Base-by-base conservation (phyloP, 306 rosid genomes). In the Adenanthera pavonina region DNA sequence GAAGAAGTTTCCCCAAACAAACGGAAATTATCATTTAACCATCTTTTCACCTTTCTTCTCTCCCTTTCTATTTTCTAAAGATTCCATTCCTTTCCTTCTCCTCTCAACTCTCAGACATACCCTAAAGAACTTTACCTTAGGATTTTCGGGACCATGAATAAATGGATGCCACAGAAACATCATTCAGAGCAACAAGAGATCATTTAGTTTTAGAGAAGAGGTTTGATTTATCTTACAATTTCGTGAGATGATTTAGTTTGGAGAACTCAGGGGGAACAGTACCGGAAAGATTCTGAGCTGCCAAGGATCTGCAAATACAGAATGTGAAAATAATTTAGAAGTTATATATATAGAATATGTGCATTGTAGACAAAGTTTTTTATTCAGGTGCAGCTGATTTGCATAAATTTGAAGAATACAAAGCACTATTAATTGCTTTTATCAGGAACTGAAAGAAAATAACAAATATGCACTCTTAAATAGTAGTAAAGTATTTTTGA, bases 251-350 rank as follows among this genome's bases (percentile, higher is more conserved):
- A 9, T 2, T 89, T 76, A 94, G 94, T 90, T 92, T 89, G 38
- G 98, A 88, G 78, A 94, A 89, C 80, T 92, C 97, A 20, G 96
- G 87, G 61, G 98, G 90, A 74, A 94, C 83, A 30, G 82, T 34
- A 8, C 95, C 94, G n/a, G 95, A 77, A 34, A 94, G 85, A 82
- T 91, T 94, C 86, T 91, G 94, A 56, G 89, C 79, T 91, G 90
- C 90, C 69, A 92, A 77, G 85, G 77, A 89, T 85, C 98, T 94
- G 90, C 82, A 88, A 52, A 72, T 65, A 41, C 3, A 69, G 3
- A 51, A 56, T 41, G 44, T 47, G 84, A 79, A 65, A 56, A 79
- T 62, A 76, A 52, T 34, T 76, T 76, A 76, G 72, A 75, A 53
- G 33, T 20, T 17, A 7, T 1, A 47, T 8, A 8, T 41, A 6